Evolutionary conservation across 495 filamentous ascomycete genomes (phyloP).

Genomic region (Penicillium antarcticum): DNA sequence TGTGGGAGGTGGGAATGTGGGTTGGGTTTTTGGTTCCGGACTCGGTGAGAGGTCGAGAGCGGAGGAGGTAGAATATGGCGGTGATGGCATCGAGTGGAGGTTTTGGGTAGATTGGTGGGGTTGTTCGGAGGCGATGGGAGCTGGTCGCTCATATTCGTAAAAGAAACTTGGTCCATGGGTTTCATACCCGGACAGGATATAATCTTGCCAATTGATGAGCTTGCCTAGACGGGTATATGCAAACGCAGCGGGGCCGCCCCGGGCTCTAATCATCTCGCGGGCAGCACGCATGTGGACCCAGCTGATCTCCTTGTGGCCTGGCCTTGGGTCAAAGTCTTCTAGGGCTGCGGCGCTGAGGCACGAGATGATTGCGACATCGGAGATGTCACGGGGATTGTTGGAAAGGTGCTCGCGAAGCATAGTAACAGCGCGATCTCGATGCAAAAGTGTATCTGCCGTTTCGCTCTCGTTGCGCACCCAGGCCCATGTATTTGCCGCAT

Average conservation of each 20-base stretch:
- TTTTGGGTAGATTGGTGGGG: background rate
- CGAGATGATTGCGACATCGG: constrained; percentile 37
- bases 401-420: constrained; percentile 33
- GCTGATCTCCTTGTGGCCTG: constrained; percentile 34
- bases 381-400: constrained; percentile 27
- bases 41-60: constrained; percentile 2
- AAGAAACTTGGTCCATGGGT: constrained; percentile 31
- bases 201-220: constrained; percentile 45
- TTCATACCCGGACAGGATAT: constrained; percentile 39
- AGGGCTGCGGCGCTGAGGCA: constrained; percentile 39
- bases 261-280: constrained; percentile 35
- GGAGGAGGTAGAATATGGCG: constrained; percentile 22
- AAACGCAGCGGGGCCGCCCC: constrained; percentile 37
- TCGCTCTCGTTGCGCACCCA: constrained; percentile 34
- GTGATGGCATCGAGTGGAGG: constrained; percentile 18
- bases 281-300: constrained; percentile 41
- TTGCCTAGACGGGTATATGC: constrained; percentile 36
- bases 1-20: background rate
- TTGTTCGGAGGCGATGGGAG: background rate
- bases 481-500: constrained; percentile 38
- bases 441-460: constrained; percentile 22
- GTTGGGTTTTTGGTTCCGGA: background rate
- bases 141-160: constrained; percentile 20
- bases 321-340: constrained; percentile 40
- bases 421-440: constrained; percentile 27